Base-by-base conservation (phyloP, 2,329 filamentous ascomycete species). In the Celoporthe dispersa region DNA sequence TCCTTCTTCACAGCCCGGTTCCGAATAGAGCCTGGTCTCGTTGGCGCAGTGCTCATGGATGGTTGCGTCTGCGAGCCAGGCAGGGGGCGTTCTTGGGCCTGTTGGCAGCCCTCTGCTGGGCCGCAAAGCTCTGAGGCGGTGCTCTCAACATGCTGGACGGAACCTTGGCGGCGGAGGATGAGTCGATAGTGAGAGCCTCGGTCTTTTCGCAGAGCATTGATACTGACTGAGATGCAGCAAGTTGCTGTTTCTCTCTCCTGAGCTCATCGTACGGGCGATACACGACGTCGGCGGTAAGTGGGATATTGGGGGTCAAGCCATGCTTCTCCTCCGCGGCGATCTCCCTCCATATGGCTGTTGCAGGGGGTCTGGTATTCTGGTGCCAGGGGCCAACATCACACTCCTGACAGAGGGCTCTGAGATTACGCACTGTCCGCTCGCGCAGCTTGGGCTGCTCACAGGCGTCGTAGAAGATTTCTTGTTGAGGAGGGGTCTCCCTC, bases 281-380 rank as follows among this genome's bases (percentile, higher is more conserved):
- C 16, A 91, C 88, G 64, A 90, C 82, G 57, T 87, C 85, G 69
- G 89, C 86, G 2, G 85, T 84, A 31, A 91, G 80, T 2, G 89
- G 89, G 69, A 91, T 90, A 73, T 84, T 82, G 0, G 89, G 89
- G 0, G 89, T 91, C 67, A 91, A 80, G 1, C 88, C 88, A 55
- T 87, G 86, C 78, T 91, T 88, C 77, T 91, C 89, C 78, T 91
- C 89, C n/a, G 88, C 84, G 0, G 88, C 88, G 79, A 91, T 88
- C 76, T 91, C 89, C 75, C 88, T 87, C 85, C 89, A 91, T 1
- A 87, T 87, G 66, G 87, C 85, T 57, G 85, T 78, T 35, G 84
- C 77, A 9, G 44, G 28, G 2, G 51, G n/a, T 22, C 64, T 53
- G 72, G 86, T 81, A 4, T 80, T 78, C 12, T 80, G 74, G 67